phyloP scores from a whole-genome alignment of 768 basidiomycete genomes.

The Calocera cornea region DNA sequence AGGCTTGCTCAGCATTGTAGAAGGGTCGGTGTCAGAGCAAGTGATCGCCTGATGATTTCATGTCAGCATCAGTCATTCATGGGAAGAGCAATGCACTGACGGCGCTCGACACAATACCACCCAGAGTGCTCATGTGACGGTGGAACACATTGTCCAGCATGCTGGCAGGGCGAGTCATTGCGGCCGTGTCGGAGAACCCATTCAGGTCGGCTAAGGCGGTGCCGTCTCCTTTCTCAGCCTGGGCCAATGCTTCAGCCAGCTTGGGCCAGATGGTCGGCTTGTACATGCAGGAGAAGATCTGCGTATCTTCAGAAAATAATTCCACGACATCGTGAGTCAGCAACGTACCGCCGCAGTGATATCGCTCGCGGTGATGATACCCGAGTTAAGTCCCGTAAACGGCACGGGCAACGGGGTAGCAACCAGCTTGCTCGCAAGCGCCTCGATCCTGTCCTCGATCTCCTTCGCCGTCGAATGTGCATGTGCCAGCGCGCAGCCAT shows the following conservation, averaged over 20 bases:
- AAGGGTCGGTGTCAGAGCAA: slow-evolving; percentile 13
- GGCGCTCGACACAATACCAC: neutral
- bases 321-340: neutral
- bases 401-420: slow-evolving; percentile 9
- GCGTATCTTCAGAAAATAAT: slow-evolving; percentile 6
- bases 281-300: slow-evolving; percentile 8
- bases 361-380: slow-evolving; percentile 7
- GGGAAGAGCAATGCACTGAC: neutral
- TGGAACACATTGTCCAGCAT: slow-evolving; percentile 12
- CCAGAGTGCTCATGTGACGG: neutral
- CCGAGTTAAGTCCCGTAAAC: slow-evolving; percentile 8
- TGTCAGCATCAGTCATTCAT: neutral
- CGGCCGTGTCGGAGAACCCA: neutral
- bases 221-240: slow-evolving; percentile 8
- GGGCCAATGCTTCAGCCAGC: slow-evolving; percentile 8
- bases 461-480: slow-evolving; percentile 7
- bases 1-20: neutral
- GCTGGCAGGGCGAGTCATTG: neutral
- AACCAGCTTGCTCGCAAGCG: slow-evolving; percentile 4
- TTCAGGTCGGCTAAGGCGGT: neutral
- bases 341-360: slow-evolving; percentile 10
- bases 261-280: slow-evolving; percentile 9
- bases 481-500: slow-evolving; percentile 8
- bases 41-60: slow-evolving; percentile 8
- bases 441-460: neutral